Evolutionary conservation across 139 green algal genomes (phyloP).

Genomic region (Chlamydomonas incerta): DNA sequence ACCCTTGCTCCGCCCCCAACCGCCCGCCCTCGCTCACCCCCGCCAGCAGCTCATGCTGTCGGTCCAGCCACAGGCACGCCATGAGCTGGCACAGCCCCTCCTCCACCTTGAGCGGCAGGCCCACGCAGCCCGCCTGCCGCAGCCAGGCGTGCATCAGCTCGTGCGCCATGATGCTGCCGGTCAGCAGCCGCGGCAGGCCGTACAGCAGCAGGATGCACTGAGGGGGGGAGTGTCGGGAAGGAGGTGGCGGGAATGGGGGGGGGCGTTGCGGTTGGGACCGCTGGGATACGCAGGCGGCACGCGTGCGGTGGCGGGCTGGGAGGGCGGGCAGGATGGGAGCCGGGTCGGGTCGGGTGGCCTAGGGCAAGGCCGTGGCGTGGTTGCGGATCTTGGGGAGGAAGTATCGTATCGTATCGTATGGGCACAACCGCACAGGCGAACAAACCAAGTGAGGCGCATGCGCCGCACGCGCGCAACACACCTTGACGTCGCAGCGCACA

Average conservation of each 20-base stretch:
- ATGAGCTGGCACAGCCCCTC: slow-evolving; percentile 96
- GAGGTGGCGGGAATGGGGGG: neutral
- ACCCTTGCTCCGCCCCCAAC: slow-evolving; percentile 7
- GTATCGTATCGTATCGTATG: no score
- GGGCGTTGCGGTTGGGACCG: no score
- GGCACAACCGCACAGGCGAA: no score
- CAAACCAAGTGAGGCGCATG: no score
- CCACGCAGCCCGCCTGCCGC: slow-evolving; percentile 71
- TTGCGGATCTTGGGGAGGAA: no score
- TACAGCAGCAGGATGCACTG: slow-evolving; percentile 85
- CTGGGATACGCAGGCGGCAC: no score
- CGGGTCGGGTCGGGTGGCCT: no score
- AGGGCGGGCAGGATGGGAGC: no score
- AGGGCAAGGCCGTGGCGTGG: no score
- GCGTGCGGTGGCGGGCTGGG: no score
- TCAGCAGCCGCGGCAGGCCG: slow-evolving; percentile 89
- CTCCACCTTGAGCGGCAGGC: slow-evolving; percentile 79
- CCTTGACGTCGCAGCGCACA: no score
- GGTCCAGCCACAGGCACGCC: slow-evolving; percentile 92
- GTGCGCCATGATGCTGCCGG: slow-evolving; percentile 87
- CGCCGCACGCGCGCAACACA: no score
- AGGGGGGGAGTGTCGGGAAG: neutral
- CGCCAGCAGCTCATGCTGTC: slow-evolving; percentile 58
- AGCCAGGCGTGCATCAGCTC: slow-evolving; percentile 95
- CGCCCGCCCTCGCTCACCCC: neutral